A percentile compares a stretch with the other conserved stretches of the same genome.
phyloP scores from a whole-genome alignment of 139 green algal genomes.

The Closterium sp. region DNA sequence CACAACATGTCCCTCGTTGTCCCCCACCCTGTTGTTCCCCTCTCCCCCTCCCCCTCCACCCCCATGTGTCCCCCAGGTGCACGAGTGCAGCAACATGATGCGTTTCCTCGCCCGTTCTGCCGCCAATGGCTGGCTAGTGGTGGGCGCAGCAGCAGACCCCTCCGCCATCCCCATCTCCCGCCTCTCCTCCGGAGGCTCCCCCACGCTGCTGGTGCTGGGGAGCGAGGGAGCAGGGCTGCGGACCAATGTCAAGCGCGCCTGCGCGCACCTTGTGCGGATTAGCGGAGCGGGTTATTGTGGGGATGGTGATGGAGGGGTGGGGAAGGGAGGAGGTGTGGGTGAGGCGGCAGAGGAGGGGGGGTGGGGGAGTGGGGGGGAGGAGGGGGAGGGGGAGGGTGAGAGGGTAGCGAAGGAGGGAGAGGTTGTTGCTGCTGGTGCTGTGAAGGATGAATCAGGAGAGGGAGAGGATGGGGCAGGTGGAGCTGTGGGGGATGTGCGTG shows the following conservation, averaged over 20 bases:
- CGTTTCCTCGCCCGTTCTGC: slow-evolving; percentile 64
- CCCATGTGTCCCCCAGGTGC: slow-evolving; percentile 47
- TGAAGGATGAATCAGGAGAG: neutral
- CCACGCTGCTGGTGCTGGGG: slow-evolving; percentile 86
- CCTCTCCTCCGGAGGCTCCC: slow-evolving; percentile 54
- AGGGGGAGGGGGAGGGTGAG: neutral
- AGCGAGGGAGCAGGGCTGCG: slow-evolving; percentile 65
- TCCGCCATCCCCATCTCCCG: slow-evolving; percentile 44
- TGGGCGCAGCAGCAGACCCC: slow-evolving; percentile 69
- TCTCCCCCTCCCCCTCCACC: neutral
- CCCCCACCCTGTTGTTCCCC: neutral
- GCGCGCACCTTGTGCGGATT: slow-evolving; percentile 56
- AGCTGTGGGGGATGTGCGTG: no score
- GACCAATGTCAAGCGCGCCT: slow-evolving; percentile 67
- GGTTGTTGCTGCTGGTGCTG: neutral
- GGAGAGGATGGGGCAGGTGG: neutral
- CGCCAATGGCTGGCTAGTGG: slow-evolving; percentile 56
- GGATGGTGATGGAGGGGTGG: slow-evolving; percentile 4
- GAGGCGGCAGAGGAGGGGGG: neutral
- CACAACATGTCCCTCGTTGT: neutral
- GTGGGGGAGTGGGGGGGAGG: neutral
- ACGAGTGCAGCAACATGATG: slow-evolving; percentile 71
- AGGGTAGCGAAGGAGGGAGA: neutral
- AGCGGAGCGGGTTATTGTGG: neutral
- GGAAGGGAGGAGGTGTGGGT: slow-evolving; percentile 2